Evolutionary conservation across 495 filamentous ascomycete genomes (phyloP).

Genomic region (Hypoxylon subgilvum): DNA sequence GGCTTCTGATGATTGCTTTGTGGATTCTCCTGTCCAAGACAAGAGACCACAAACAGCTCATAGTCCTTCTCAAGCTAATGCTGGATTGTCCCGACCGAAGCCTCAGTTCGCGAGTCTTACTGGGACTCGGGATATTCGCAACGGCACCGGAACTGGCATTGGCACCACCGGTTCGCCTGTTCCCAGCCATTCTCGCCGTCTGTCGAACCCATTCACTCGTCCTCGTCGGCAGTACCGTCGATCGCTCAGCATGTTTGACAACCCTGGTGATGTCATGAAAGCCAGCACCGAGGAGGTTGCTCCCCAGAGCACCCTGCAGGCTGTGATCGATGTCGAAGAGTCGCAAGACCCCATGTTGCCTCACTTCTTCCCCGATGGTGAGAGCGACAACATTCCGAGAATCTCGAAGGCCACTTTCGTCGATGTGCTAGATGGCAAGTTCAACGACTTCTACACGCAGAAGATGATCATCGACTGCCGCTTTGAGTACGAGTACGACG

Average conservation of each 20-base stretch:
- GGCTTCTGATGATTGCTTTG: slow-evolving; percentile 79
- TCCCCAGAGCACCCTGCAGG: slow-evolving; percentile 60
- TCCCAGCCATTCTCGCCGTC: slow-evolving; percentile 70
- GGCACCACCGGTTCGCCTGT: slow-evolving; percentile 80
- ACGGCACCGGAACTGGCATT: too few relatives aligned
- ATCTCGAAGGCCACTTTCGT: slow-evolving; percentile 81
- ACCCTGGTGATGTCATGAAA: slow-evolving; percentile 83
- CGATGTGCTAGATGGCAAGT: slow-evolving; percentile 86
- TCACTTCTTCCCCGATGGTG: slow-evolving; percentile 80
- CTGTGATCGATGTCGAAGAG: slow-evolving; percentile 76
- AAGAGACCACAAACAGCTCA: slow-evolving; percentile 62
- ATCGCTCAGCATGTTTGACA: slow-evolving; percentile 97
- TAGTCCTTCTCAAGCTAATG: slow-evolving; percentile 57
- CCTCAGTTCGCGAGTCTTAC: slow-evolving; percentile 59
- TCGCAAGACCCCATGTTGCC: slow-evolving; percentile 75
- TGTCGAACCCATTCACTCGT: slow-evolving; percentile 72
- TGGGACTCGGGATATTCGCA: slow-evolving; percentile 57
- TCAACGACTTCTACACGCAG: slow-evolving; percentile 71
- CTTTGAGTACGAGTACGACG: slow-evolving; percentile 98
- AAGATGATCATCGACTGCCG: slow-evolving; percentile 91
- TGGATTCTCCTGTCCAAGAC: slow-evolving; percentile 77
- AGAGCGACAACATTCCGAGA: slow-evolving; percentile 82
- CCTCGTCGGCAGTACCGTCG: slow-evolving; percentile 87
- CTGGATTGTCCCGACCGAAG: slow-evolving; percentile 64
- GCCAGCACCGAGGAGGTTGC: slow-evolving; percentile 62